Evolutionary conservation across 2,329 filamentous ascomycete species (phyloP), one percentile per base, ranked within the genome.

Genomic region (Fusarium nodosum): DNA sequence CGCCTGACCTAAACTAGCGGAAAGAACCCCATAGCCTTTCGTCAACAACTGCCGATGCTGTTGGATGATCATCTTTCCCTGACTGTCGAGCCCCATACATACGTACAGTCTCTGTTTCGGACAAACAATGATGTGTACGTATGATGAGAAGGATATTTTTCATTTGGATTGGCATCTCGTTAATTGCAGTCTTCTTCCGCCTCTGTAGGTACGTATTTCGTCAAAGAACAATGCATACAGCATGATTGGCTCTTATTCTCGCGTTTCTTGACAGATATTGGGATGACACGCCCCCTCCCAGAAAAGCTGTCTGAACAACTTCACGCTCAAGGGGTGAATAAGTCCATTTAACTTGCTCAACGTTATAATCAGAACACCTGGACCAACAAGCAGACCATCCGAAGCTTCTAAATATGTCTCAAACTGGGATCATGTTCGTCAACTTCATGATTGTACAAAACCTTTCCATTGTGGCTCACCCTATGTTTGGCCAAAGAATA

Each of bases 1-100:
- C 38, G 33, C 28, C 36, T 20, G 10, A 9, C 3, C 22, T 24
- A 20, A 24, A n/a, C 41, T 36, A 28, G 12, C 34, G 24, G 15
- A 20, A 58, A 31, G 46, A 38, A 41, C 44, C 46, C 56, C 39
- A 70, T 64, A 64, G 59, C 50, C 54, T 60, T 45, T 68, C 55
- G 44, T 63, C 47, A 60, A 41, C 31, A 68, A 68, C 54, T 60
- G 51, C 58, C 58, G 58, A 57, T 28, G 20, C 31, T 30, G 58
- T 64, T 68, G 52, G 54, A 34, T 34, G 54, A 55, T 42, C 36
- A 24, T 10, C 42, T 50, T 28, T 24, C 41, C 30, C 22, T 46
- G 33, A 36, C 33, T 30, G 39, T 38, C 47, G 39, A 26, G 20
- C 36, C 34, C 39, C 15, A 31, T 47, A 55, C 36, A 39, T 46